Base-by-base conservation (phyloP, 2,329 filamentous ascomycete species). In the Apiospora sp. region DNA sequence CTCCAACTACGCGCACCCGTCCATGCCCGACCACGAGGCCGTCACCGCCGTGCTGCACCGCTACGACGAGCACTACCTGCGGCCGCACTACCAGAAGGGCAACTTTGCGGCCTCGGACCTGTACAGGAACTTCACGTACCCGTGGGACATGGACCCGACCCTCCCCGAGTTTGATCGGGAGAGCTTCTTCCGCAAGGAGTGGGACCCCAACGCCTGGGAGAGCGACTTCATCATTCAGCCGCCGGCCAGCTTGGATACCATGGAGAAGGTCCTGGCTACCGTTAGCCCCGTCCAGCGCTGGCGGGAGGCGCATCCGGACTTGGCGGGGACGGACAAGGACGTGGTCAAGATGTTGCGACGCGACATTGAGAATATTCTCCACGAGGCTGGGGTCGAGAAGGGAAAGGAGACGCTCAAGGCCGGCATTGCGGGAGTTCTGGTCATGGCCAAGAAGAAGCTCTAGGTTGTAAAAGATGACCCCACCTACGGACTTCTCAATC, bases 91-190 rank as follows among this genome's bases (percentile, higher is more conserved):
- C 41, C 76, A 77, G n/a, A 78, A 79, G 0, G 86, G 87, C 0
- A 90, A 88, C 74, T 64, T 75, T 6, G 70, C 88, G 1, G 79
- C 79, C 0, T 80, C 81, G 0, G 76, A 80, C 13, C 74, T 82
- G 19, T 90, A 89, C 75, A 71, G 74, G 0, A 77, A 81, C 16
- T 79, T 90, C 3, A 73, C 75, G 5, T 78, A 90, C 22, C 89
- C 89, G 0, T 91, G 88, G 89, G 82, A 80, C 0, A 27, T 84
- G 8, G 75, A 77, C 4, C 68, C 74, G 1, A 76, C 81, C 0
- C 79, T 83, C 0, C 14, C 71, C 0, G 82, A 76, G 1, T 87
- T 90, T 74, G 81, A 85, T 4, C 61, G 83, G 76, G 69, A 27
- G 0, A 77, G 77, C 0, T 87, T 87, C 68, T 72, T 81, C 8